Evolutionary conservation across 179 eudicot genomes (phyloP), one percentile per base, ranked within the genome.

Genomic region (Vitellaria paradoxa): DNA sequence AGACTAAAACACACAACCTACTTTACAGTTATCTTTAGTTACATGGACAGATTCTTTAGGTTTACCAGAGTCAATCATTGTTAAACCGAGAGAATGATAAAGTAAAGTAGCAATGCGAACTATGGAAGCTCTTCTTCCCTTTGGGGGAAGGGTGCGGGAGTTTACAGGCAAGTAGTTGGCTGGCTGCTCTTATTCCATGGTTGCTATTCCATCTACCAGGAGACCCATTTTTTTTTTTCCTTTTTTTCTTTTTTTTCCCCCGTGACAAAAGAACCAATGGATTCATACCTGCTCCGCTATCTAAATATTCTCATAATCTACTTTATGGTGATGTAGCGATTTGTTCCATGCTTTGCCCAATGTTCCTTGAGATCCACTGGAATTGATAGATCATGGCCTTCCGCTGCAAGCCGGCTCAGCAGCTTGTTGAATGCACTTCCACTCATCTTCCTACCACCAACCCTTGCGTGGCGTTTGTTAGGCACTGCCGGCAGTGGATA

Each of bases 291-390:
- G 49, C 60, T 26, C 70, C 50, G 7, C 49, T 37, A n/a, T 20
- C 12, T 20, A 7, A 75, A 23, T n/a, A 50, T 55, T 30, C 26
- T 30, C 8, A 14, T 46, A 65, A n/a, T 75, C 72, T 81, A 88
- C 68, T 82, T 88, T 77, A 88, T 88, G 77, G 97, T 96, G 83
- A 96, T 92, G 87, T 96, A 96, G 79, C 99, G 96, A 56, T 96
- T 96, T 2, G 98, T 96, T 45, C 99, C 99, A 65, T 96, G 99
- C 84, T 93, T 93, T 8, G 99, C 98, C 98, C 99, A 96, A 66
- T 93, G 89, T 46, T 91, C 93, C 77, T 86, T 94, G 59, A 94
- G 93, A 85, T 96, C 98, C 52, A 93, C 89, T 4, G 99, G 93
- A 23, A 80, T 83, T 18, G 99, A 90, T 2, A 96, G 84, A 80